Base-by-base conservation (phyloP, 495 filamentous ascomycete genomes). In the Friedmanniomyces simplex region DNA sequence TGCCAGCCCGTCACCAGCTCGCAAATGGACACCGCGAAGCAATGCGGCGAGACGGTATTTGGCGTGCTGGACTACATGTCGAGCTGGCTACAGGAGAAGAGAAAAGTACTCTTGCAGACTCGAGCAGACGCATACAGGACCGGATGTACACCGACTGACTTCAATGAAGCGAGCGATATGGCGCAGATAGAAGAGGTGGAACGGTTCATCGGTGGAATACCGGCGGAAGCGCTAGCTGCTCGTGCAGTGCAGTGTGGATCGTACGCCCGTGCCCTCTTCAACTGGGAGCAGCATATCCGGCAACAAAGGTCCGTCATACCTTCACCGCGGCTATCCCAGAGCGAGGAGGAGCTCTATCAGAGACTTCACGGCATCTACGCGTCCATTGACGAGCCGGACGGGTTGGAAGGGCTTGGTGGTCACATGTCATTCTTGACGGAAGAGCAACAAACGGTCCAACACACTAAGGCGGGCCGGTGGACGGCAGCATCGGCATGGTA, bases 401-500 rank as follows among this genome's bases (percentile, higher is more conserved):
- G 94, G 0, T 85, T 99, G 42, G 89, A 96, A 66, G 93, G 93
- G 6, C 88, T 99, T 48, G 96, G 91, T 11, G 82, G 86, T 5
- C 83, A 93, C 66, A 70, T 96, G 24, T 82, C 85, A 50, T 82
- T 85, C 11, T 74, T 96, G 20, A 84, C 90, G 57, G 80, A 95
- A 52, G 87, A 96, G 46, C 91, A 96, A 65, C 91, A 99, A 63
- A 82, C 95, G 34, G 74, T 96, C 51, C 89, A 91, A 61, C 90
- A 97, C 68, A 81, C 84, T 36, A 96, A 94, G 66, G 87, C 89
- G 36, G 91, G 90, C n/a, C 79, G 91, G 67, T 99, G 91, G 93
- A 87, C 88, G n/a, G 89, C 93, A 50, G 94, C 88, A 43, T 91
- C 96, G 72, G 93, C 86, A 62, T 99, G 93, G 93, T 97, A 97